A percentile compares a stretch with the other conserved stretches of the same genome.
phyloP scores from a whole-genome alignment of 2,329 filamentous ascomycete genomes.

The Rugonectria rugulosa region DNA sequence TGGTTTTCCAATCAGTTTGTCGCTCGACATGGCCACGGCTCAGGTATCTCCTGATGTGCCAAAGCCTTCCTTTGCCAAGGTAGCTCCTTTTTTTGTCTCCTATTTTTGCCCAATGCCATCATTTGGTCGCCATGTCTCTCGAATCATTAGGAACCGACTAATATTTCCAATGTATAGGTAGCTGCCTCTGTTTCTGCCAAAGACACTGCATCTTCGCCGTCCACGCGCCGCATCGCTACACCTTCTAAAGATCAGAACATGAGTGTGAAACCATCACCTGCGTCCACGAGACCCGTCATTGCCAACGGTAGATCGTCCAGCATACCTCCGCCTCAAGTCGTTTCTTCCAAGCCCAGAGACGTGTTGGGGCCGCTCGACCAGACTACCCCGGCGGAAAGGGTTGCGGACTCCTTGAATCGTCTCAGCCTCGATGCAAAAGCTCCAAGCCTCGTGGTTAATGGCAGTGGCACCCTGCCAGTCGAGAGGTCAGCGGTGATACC shows the following conservation, averaged over 20 bases:
- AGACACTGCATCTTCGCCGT: constrained; percentile 38
- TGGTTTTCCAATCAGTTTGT: constrained; percentile 32
- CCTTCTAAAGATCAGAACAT: constrained; percentile 36
- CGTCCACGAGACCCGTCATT: constrained; percentile 34
- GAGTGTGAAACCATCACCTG: constrained; percentile 26
- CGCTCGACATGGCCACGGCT: constrained; percentile 54
- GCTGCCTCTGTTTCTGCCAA: constrained; percentile 54
- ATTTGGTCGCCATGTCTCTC: constrained; percentile 1
- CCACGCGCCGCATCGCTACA: constrained; percentile 38
- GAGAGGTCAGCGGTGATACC: constrained; percentile 45
- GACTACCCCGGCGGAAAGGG: constrained; percentile 34
- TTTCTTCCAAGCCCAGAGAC: constrained; percentile 29
- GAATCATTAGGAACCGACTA: constrained; percentile 24
- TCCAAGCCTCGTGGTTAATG: constrained; percentile 57
- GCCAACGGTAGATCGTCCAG: constrained; percentile 37
- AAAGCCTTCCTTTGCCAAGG: constrained; percentile 80
- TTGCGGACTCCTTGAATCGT: constrained; percentile 41
- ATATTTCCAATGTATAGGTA: constrained; percentile 49
- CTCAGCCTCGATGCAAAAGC: constrained; percentile 42
- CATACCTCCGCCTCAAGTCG: constrained; percentile 24
- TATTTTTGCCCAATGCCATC: neutral
- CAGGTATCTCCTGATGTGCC: constrained; percentile 56
- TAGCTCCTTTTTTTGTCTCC: constrained; percentile 42
- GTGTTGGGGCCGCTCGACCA: constrained; percentile 22
- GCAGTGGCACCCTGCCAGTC: constrained; percentile 50